Base-by-base conservation (phyloP, 1,284 basidiomycete species). In the Farysia itapuensis region DNA sequence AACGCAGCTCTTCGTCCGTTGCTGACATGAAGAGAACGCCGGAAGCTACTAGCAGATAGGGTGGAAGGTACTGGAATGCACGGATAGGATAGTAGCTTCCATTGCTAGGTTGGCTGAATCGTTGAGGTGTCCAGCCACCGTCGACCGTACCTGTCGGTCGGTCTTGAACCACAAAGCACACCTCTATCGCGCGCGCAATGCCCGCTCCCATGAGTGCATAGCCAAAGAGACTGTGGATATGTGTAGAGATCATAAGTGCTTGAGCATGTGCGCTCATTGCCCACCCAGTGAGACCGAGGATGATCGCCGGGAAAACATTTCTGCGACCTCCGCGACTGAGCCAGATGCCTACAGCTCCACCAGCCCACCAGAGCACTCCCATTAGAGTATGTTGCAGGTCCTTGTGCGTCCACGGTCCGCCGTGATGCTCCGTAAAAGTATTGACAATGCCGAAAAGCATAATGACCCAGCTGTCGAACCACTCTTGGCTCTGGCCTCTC, bases 221-320 rank as follows among this genome's bases (percentile, higher is more conserved):
- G 12, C 91, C 92, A 64, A 95, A 94, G 43, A 86, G 81, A 1
- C 82, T 81, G 69, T 95, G 91, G 2, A 94, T 86, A 86, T 88
- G 64, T 9, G 72, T 72, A 3, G 32, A 57, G 38, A 67, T 39
- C 63, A 57, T 67, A 40, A 92, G 80, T 8, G 83, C 84, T 79
- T 96, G 93, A 2, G 84, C 84, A 65, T 96, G 93, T 30, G 88
- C 86, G 4, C 88, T 88, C 90, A 96, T 94, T 0, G 88, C 92
- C 87, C 90, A 96, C 2, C 93, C 93, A 11, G 70, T 70, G n/a
- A 67, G 15, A 14, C 49, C 40, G 45, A 67, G 90, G 88, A 96
- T 90, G 24, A 92, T 54, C 14, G 83, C 84, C 2, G 93, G 92
- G 3, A 94, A 81, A 18, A 94, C 83, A 34, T 86, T 89, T 46